These are phyloP conservation scores for Mimosa bimucronata DNA, from an alignment of 306 rosid genomes.

Conservation along the genomic window DNA sequence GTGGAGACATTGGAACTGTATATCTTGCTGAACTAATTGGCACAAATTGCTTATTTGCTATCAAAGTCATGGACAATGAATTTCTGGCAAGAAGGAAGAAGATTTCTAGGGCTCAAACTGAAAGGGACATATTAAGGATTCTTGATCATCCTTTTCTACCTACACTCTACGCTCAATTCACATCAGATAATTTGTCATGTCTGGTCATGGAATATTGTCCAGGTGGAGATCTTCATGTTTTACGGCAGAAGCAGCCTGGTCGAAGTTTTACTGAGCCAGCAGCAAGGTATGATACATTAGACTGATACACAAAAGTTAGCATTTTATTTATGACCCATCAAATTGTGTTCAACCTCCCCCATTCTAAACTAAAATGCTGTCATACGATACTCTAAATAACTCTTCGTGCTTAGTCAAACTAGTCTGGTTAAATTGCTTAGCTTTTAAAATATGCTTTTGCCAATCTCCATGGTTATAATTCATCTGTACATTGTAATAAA, in stretches of 20 bases:
- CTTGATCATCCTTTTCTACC: conserved; percentile 99
- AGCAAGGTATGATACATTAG: conserved; percentile 66
- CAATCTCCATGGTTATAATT: conserved; percentile 21
- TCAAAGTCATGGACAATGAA: conserved; percentile 98
- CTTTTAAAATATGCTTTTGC: conserved; percentile 27
- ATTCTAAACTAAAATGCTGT: conserved; percentile 25
- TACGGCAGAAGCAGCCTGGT: conserved; percentile 85
- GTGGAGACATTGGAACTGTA: conserved; percentile 97
- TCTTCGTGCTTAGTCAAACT: background rate
- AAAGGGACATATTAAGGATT: conserved; percentile 91
- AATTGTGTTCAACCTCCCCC: conserved; percentile 7
- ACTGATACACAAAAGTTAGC: conserved; percentile 23
- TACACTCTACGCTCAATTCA: conserved; percentile 82
- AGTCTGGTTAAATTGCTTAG: conserved; percentile 18
- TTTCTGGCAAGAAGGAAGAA: conserved; percentile 91
- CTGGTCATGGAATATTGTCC: conserved; percentile 98
- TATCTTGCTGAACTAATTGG: conserved; percentile 90
- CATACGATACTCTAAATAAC: conserved; percentile 16
- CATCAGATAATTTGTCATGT: conserved; percentile 94
- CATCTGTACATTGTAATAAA: conserved; percentile 19
- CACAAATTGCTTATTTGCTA: conserved; percentile 84
- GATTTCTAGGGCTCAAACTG: conserved; percentile 97
- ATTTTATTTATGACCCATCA: conserved; percentile 16
- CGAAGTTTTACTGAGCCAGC: conserved; percentile 82
- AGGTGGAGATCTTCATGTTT: conserved; percentile 99